Evolutionary conservation across 202 grass and related monocot genomes (phyloP).

Genomic region (Carex sylvatica): DNA sequence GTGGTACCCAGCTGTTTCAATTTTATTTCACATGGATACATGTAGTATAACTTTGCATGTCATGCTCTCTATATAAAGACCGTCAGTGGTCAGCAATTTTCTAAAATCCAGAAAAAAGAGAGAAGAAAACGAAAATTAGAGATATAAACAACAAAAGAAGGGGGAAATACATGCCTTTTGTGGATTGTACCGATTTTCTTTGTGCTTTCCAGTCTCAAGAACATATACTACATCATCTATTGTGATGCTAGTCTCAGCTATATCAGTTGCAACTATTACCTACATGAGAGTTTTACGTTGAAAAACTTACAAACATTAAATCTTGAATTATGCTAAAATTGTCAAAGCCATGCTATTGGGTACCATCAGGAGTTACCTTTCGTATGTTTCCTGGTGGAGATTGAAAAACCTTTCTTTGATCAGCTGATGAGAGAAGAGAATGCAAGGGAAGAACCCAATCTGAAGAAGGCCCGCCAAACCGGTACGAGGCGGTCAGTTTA

Average conservation of each 20-base stretch:
- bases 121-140: not conserved
- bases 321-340: slow-evolving; percentile 4
- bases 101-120: not conserved
- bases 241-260: slow-evolving; percentile 98
- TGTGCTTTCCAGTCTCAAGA: slow-evolving; percentile 92
- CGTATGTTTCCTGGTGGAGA: slow-evolving; percentile 77
- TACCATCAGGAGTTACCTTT: slow-evolving; percentile 50
- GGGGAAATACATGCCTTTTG: slow-evolving; percentile 55
- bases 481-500: slow-evolving; percentile 76
- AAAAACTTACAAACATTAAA: slow-evolving; percentile 8
- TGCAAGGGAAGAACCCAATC: slow-evolving; percentile 98
- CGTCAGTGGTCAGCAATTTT: not conserved
- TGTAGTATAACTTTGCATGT: not conserved
- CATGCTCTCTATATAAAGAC: not conserved
- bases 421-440: slow-evolving; percentile 79
- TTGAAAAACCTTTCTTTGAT: slow-evolving; percentile 92
- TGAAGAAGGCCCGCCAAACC: slow-evolving; percentile 73
- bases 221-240: slow-evolving; percentile 99
- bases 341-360: not conserved
- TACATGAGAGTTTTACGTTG: slow-evolving; percentile 35
- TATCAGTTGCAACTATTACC: slow-evolving; percentile 97
- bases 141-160: not conserved
- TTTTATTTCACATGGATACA: not conserved
- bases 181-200: slow-evolving; percentile 91
- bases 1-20: not conserved